These are phyloP conservation scores for Beauveria caledonica DNA, from an alignment of 2,329 filamentous ascomycete species.

Conservation along the genomic window DNA sequence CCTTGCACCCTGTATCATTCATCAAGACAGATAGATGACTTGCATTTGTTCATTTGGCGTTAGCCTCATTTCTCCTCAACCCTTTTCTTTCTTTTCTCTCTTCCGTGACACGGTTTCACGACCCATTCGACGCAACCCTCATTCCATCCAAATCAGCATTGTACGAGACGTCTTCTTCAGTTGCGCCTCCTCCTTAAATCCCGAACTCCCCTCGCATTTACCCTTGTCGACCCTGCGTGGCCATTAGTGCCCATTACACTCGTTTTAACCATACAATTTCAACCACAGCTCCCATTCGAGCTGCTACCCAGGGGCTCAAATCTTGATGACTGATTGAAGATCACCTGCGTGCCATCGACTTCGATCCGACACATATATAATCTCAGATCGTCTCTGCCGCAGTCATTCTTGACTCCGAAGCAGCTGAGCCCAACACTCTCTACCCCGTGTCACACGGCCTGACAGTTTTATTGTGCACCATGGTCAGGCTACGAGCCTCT, in stretches of 20 bases:
- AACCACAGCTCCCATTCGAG: neutral
- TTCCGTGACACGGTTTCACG: neutral
- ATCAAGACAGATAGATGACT: neutral
- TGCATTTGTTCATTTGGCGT: neutral
- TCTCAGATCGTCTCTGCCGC: neutral
- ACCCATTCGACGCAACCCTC: neutral
- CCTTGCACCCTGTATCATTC: neutral
- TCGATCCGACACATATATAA: neutral
- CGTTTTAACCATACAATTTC: constrained; percentile 7
- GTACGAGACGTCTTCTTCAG: neutral
- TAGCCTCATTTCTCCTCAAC: neutral
- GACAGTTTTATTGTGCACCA: constrained; percentile 6
- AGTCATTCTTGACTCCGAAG: neutral
- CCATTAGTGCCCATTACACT: constrained; percentile 12
- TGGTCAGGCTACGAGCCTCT: constrained; percentile 26
- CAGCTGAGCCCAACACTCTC: neutral
- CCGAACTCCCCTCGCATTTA: neutral
- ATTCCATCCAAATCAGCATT: neutral
- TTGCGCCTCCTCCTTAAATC: neutral
- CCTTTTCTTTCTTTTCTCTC: neutral
- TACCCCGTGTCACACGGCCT: constrained; percentile 10
- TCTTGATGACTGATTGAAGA: neutral
- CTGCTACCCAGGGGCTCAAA: neutral
- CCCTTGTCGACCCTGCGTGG: constrained; percentile 2
- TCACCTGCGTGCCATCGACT: neutral